A percentile compares a stretch with the other conserved stretches of the same genome.
Evolutionary conservation across 495 filamentous ascomycete species (phyloP).

Genomic region (Penicillium taxi): DNA sequence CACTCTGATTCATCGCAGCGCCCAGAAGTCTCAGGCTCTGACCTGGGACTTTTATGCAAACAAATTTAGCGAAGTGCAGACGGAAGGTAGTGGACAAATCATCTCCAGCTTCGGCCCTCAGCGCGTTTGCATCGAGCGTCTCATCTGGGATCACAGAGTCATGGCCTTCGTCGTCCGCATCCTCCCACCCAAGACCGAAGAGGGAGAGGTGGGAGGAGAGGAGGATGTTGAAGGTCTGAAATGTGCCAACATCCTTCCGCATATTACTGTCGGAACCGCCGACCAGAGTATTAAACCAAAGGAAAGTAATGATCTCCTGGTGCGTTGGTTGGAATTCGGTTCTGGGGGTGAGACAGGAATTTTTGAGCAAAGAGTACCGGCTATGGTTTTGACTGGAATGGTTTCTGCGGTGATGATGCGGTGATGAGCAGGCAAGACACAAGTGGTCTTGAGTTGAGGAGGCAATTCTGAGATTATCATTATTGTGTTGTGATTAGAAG

Average conservation of each 20-base stretch:
- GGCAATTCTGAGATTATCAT: no score
- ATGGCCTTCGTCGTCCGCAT: constrained; percentile 85
- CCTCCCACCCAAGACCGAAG: no score
- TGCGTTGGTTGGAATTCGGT: constrained; percentile 53
- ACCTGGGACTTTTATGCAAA: constrained; percentile 62
- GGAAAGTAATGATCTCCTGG: constrained; percentile 82
- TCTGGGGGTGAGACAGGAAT: constrained; percentile 43
- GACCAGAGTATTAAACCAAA: constrained; percentile 69
- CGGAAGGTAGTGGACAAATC: no score
- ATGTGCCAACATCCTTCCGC: constrained; percentile 70
- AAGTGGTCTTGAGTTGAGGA: background rate
- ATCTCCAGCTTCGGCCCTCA: constrained; percentile 41
- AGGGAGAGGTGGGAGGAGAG: constrained; percentile 12
- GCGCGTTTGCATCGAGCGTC: constrained; percentile 52
- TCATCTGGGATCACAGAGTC: constrained; percentile 73
- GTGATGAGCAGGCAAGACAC: constrained; percentile 16
- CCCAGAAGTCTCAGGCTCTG: constrained; percentile 46
- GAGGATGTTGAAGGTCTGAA: constrained; percentile 47
- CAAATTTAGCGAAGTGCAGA: constrained; percentile 37
- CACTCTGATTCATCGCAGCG: constrained; percentile 78
- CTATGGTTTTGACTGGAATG: constrained; percentile 34
- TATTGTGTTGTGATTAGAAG: no score
- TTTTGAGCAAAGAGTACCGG: constrained; percentile 36
- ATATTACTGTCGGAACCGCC: constrained; percentile 83
- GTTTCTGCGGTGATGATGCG: constrained; percentile 40